phyloP scores from a whole-genome alignment of 345 rosid species.

The Boechera divaricarpa region DNA sequence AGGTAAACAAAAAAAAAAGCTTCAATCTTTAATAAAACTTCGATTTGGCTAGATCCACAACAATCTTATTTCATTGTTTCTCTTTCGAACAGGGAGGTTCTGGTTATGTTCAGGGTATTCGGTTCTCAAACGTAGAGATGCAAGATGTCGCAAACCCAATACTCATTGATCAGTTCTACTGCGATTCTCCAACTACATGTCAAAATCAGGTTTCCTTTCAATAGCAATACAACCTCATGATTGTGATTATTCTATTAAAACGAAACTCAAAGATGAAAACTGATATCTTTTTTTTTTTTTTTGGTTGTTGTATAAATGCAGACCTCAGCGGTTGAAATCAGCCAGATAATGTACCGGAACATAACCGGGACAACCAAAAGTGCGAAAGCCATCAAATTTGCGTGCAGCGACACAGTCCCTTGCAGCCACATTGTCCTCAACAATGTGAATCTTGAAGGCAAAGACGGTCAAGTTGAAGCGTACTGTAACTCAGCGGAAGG shows the following conservation, averaged over 20 bases:
- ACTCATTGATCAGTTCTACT: constrained; percentile 97
- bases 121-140: constrained; percentile 86
- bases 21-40: not conserved
- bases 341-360: constrained; percentile 91
- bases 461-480: constrained; percentile 83
- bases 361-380: constrained; percentile 84
- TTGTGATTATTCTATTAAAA: constrained; percentile 16
- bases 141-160: constrained; percentile 85
- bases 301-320: constrained; percentile 30
- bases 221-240: not conserved
- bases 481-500: constrained; percentile 96
- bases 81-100: constrained; percentile 73
- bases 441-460: constrained; percentile 76
- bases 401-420: constrained; percentile 93
- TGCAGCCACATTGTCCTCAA: constrained; percentile 81
- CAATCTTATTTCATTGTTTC: not conserved
- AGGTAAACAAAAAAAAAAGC: constrained; percentile 56
- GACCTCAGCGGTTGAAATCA: constrained; percentile 89
- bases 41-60: not conserved
- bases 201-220: constrained; percentile 71
- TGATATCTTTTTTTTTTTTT: constrained; percentile 5
- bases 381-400: constrained; percentile 83
- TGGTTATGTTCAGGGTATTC: constrained; percentile 83
- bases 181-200: constrained; percentile 83
- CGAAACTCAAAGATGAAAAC: constrained; percentile 27